These are phyloP conservation scores for Vitis labrusca DNA, from an alignment of 164 flowering plant species.

Conservation along the genomic window DNA sequence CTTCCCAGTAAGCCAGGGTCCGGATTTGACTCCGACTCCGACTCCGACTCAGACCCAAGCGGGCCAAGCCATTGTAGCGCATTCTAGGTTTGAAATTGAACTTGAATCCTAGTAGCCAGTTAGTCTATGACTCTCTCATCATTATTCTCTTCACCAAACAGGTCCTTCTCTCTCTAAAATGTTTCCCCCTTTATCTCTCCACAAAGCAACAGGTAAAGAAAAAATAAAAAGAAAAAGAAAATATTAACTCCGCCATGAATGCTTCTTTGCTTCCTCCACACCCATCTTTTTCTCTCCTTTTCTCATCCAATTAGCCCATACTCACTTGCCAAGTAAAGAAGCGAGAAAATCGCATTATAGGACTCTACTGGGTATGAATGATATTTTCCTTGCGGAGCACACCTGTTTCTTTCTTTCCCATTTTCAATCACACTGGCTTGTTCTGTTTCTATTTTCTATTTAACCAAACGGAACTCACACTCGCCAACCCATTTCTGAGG, in stretches of 20 bases:
- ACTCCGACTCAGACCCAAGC: no score
- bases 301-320: conserved; percentile 7
- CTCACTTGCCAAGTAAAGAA: conserved; percentile 40
- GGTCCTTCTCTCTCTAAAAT: no score
- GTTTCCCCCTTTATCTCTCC: conserved; percentile 7
- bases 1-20: no score
- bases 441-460: not conserved
- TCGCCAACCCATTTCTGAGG: not conserved
- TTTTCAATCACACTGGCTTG: not conserved
- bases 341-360: not conserved
- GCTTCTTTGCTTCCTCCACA: conserved; percentile 46
- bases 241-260: conserved; percentile 26
- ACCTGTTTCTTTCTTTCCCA: not conserved
- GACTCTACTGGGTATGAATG: conserved; percentile 15
- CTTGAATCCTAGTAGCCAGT: no score
- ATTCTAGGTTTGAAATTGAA: no score
- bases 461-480: not conserved
- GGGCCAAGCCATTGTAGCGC: no score
- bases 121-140: no score
- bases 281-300: conserved; percentile 19
- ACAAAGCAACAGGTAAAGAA: not conserved
- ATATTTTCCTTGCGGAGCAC: conserved; percentile 21
- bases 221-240: conserved; percentile 4
- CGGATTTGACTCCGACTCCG: no score
- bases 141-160: no score